These are phyloP conservation scores for Nidularia pulvinata DNA, from an alignment of 768 basidiomycete genomes.

Conservation along the genomic window DNA sequence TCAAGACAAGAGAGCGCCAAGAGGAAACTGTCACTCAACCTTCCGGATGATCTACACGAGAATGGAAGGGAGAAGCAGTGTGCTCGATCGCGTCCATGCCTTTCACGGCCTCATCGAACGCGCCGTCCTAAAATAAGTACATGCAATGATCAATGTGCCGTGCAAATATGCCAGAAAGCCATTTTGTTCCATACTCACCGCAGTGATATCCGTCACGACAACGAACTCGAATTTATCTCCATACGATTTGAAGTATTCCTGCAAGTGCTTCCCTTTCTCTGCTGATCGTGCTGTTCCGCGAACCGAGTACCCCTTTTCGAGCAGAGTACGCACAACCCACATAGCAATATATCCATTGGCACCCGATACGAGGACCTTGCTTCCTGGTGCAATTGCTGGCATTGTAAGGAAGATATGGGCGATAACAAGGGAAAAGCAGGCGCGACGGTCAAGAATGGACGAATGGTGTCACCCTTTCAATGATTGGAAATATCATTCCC, in stretches of 20 bases:
- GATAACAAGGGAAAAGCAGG: no score
- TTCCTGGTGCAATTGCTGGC: background rate
- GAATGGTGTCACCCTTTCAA: no score
- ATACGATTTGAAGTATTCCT: constrained; percentile 15
- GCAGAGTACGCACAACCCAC: constrained; percentile 24
- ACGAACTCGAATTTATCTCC: constrained; percentile 21
- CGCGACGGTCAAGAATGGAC: no score
- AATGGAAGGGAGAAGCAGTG: constrained; percentile 58
- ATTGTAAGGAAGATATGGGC: background rate
- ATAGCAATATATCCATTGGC: constrained; percentile 24
- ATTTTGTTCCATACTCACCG: constrained; percentile 5
- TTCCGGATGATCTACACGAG: constrained; percentile 33
- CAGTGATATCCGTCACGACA: constrained; percentile 19
- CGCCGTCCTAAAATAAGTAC: constrained; percentile 35
- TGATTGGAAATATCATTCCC: no score
- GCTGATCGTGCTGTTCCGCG: constrained; percentile 20
- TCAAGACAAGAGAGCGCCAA: background rate
- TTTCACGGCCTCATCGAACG: constrained; percentile 72
- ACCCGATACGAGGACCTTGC: constrained; percentile 23
- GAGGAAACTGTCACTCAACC: background rate
- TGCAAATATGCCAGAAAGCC: background rate
- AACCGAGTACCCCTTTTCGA: constrained; percentile 22
- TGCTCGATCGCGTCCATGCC: constrained; percentile 67
- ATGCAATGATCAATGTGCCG: background rate
- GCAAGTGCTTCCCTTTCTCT: constrained; percentile 16